Base-by-base conservation (phyloP, 257 asterid genomes). In the Penstemon barbatus region DNA sequence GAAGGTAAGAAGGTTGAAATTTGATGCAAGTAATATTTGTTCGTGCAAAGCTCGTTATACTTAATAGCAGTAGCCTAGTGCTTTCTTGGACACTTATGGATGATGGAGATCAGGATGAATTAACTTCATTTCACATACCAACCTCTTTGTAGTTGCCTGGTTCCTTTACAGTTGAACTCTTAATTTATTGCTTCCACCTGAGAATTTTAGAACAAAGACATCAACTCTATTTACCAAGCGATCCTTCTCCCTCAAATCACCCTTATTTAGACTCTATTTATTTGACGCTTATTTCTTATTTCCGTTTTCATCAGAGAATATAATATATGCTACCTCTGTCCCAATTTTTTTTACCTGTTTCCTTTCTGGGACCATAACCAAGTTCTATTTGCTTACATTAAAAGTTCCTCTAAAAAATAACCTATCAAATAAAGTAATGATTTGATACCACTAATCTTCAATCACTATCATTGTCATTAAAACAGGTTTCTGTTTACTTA, bases 1-100 rank as follows among this genome's bases (percentile, higher is more conserved):
- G 82, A 94, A 94, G 99, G 99, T 94, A 81, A 52, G 81, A 53
- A 54, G 70, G 63, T 73, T 63, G 81, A 43, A 67, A 51, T 68
- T 69, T 78, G n/a, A 55, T 66, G 57, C 44, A 38, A 63, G 37
- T 65, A 49, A 13, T 55, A 67, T 71, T 44, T 61, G 33, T 36
- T 57, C 15, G 66, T 66, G 38, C 73, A 18, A 36, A 15, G 51
- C 15, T 2, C 37, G 51, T 63, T 56, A 12, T 52, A 37, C 46
- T 57, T 40, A 55, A 5, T 48, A 48, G 57, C 43, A 3, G 53
- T n/a, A 18, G 7, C 60, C 33, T 13, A 53, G 59, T 44, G 46
- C 57, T 58, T 61, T 40, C 63, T 44, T 42, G 57, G 36, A 40
- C 57, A 51, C 12, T 48, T 62, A 43, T 11, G 33, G 57, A 65